Base-by-base conservation (phyloP, 2,329 filamentous ascomycete genomes). In the Achaetomium macrosporum region DNA sequence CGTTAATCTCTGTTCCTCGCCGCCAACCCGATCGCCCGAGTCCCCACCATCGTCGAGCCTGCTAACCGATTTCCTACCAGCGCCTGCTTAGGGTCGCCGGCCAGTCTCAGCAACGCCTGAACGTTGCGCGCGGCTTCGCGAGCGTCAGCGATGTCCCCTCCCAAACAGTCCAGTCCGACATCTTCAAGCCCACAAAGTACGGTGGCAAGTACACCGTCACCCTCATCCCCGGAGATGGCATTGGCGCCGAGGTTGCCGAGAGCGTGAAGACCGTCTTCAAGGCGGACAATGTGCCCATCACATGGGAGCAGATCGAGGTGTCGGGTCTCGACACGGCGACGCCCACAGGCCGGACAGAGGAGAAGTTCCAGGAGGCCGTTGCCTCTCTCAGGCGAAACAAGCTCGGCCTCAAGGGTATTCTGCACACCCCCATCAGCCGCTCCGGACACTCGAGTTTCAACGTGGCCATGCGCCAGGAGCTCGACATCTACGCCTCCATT, bases 401-500 rank as follows among this genome's bases (percentile, higher is more conserved):
- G 84, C 84, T 99, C 65, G 93, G 91, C 65, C 83, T 99, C 68
- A 99, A 99, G 84, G 93, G 93, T 73, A 99, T 99, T 73, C 82
- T 99, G 43, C 92, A 96, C 81, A 99, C 93, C 25, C 93, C 93
- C 63, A 88, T 99, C 70, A 89, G 91, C 77, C 86, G 93, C 66
- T 96, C 91, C 61, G 93, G 93, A 66, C 93, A 99, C 82, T 90
- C 95, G 76, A 95, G 89, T 64, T 99, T 99, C 90, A 99, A 99
- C 79, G 93, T 99, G 64, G 93, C 93, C 66, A 85, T 99, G 72
- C 90, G 93, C 67, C 93, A 99, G 79, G 93, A 97, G 76, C 89
- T 99, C 70, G 93, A 99, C 76, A 97, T 99, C 74, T 99, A 97
- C 77, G 93, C 93, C 71, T 95, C 89, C 62, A 93, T 99, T 71